phyloP scores from a whole-genome alignment of 1,284 basidiomycete genomes.

The Apiotrichum domesticum region DNA sequence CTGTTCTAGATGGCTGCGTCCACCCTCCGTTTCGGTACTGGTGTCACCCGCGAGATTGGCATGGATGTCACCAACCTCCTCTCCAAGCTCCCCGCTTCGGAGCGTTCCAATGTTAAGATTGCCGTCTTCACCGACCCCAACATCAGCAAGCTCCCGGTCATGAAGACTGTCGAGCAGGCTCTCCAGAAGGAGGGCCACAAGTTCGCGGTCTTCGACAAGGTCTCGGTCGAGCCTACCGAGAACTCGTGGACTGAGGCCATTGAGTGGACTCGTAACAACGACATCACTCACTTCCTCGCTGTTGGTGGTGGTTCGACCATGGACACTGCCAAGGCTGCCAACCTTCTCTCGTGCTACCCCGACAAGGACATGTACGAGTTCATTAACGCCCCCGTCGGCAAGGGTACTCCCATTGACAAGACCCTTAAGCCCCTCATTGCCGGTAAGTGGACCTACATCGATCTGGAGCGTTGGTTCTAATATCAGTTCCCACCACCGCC shows the following conservation, averaged over 20 bases:
- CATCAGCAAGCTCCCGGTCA: slow-evolving; percentile 71
- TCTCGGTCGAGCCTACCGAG: slow-evolving; percentile 87
- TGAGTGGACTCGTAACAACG: slow-evolving; percentile 71
- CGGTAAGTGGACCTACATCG: neutral
- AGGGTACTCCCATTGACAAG: slow-evolving; percentile 76
- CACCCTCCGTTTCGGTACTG: slow-evolving; percentile 81
- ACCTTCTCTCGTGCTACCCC: slow-evolving; percentile 73
- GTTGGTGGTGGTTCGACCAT: slow-evolving; percentile 95
- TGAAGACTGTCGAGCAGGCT: slow-evolving; percentile 57
- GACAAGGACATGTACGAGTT: slow-evolving; percentile 90
- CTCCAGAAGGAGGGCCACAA: slow-evolving; percentile 43
- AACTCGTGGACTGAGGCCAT: slow-evolving; percentile 65
- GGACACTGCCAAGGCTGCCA: slow-evolving; percentile 91
- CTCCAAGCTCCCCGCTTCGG: slow-evolving; percentile 25
- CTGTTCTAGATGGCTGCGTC: slow-evolving; percentile 71
- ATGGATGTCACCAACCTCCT: slow-evolving; percentile 38
- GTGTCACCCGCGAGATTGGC: slow-evolving; percentile 84
- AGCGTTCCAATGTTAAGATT: slow-evolving; percentile 55
- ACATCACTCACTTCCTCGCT: slow-evolving; percentile 90
- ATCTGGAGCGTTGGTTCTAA: neutral
- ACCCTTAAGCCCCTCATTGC: slow-evolving; percentile 79
- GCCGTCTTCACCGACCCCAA: slow-evolving; percentile 90
- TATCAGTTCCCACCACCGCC: slow-evolving; percentile 80
- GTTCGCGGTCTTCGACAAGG: slow-evolving; percentile 78
- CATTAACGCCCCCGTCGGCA: slow-evolving; percentile 92